Evolutionary conservation across 164 flowering plant species (phyloP), one percentile per base, ranked within the genome.

Genomic region (Aristolochia fimbriata): DNA sequence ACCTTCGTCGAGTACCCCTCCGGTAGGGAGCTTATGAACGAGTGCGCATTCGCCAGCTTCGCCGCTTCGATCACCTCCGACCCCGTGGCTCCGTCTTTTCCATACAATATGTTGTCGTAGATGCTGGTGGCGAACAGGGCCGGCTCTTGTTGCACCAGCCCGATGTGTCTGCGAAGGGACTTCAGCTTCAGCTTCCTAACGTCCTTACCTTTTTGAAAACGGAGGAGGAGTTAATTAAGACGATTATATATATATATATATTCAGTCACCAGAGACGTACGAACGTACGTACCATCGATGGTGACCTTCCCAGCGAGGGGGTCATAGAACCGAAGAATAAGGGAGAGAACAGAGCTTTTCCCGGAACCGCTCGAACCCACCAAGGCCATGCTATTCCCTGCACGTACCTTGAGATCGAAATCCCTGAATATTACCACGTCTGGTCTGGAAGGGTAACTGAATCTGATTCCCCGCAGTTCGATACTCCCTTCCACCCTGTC

Each of bases 351-450:
- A 0, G 99, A 83, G 80, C 96, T 91, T 71, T 94, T 94, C 15
- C 99, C 99, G 4, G 97, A 91, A 1, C 99, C 99, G 62, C 99
- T 94, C 51, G 88, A 81, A 47, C 99, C 99, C n/a, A 94, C 99
- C 51, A 94, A 60, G 15, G 99, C 99, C 83, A 94, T 82, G 60
- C 87, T 86, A 61, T 79, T 81, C 52, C 97, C 96, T 7, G 87
- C 73, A 0, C 69, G 73, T 14, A 91, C 97, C 75, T 57, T 82
- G 9, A 94, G 70, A 66, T 84, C 70, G 48, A 94, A 85, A 51
- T 83, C 88, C 73, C 75, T 80, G 79, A 94, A 91, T 72, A 94
- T 83, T 13, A 71, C 46, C 0, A 82, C 77, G 15, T 87, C 91
- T 0, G 96, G 96, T 59, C 99, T 81, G 13, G 99, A 83, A 6